Conservation (phyloP, 1,284 basidiomycete genomes). For the Coriolopsis trogii region DNA sequence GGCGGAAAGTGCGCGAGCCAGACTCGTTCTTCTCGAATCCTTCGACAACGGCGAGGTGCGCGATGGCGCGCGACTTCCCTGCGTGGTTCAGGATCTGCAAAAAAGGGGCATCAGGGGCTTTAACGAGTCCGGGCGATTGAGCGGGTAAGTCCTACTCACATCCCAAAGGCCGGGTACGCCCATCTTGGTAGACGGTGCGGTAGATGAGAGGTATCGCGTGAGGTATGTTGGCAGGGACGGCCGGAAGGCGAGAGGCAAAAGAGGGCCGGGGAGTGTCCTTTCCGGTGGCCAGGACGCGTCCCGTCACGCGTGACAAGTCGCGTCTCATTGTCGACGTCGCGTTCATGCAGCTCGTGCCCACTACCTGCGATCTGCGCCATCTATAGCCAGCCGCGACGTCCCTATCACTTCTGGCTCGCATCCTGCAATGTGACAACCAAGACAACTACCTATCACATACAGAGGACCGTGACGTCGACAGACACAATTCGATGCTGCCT, state of each 20-base stretch:
- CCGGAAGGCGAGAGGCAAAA: neutral
- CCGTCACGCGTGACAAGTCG: conserved; percentile 6
- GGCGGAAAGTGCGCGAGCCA: conserved; percentile 41
- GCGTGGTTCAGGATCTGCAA: conserved; percentile 40
- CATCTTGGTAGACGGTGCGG: conserved; percentile 22
- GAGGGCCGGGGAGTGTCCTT: neutral
- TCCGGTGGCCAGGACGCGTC: neutral
- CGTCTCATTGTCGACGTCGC: neutral
- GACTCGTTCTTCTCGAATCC: conserved; percentile 46
- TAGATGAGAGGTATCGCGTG: neutral
- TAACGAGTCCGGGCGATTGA: neutral
- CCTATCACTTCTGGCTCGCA: too few relatives aligned
- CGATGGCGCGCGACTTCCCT: conserved; percentile 40
- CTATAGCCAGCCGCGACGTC: too few relatives aligned
- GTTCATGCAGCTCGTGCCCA: too few relatives aligned
- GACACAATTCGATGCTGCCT: too few relatives aligned
- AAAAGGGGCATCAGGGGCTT: neutral
- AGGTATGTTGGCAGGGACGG: neutral
- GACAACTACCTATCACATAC: too few relatives aligned
- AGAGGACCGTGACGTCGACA: too few relatives aligned
- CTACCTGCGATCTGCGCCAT: too few relatives aligned
- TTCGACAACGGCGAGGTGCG: conserved; percentile 41
- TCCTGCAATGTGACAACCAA: too few relatives aligned
- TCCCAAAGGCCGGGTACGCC: conserved; percentile 38
- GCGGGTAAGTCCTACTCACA: conserved; percentile 22